A percentile compares a stretch with the other conserved stretches of the same genome.
phyloP scores from a whole-genome alignment of 139 green algal species.

The Auxenochlorella pyrenoidosa region DNA sequence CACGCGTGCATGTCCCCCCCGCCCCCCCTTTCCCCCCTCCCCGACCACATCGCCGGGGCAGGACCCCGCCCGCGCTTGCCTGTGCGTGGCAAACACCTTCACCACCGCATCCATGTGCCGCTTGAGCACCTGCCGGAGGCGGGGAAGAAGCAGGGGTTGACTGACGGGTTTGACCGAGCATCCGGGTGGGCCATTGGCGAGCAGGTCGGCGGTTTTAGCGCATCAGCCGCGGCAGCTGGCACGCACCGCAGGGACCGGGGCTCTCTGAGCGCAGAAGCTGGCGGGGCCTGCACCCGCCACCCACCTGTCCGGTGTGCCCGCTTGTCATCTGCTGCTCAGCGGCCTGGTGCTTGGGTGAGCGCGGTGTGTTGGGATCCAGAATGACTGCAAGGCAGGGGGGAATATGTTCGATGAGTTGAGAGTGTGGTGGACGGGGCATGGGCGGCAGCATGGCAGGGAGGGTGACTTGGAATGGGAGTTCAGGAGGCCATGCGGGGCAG shows the following conservation, averaged over 20 bases:
- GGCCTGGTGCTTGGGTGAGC: conserved; percentile 45
- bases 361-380: conserved; percentile 43
- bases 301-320: conserved; percentile 2
- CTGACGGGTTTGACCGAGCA: too few species aligned
- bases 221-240: too few species aligned
- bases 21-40: too few species aligned
- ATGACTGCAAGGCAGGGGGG: conserved; percentile 2
- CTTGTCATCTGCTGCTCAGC: conserved; percentile 25
- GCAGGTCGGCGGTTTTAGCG: neutral
- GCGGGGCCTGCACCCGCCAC: neutral
- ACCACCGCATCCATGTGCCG: conserved; percentile 66
- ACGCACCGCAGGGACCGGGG: too few species aligned
- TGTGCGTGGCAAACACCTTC: conserved; percentile 81
- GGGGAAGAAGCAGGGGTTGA: neutral
- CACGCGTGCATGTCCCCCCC: too few species aligned
- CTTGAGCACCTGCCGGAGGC: conserved; percentile 32
- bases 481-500: too few species aligned
- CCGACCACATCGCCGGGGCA: too few species aligned
- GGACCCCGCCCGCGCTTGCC: neutral
- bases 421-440: too few species aligned
- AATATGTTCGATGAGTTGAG: too few species aligned
- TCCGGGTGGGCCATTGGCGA: neutral
- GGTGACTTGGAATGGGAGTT: too few species aligned
- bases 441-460: too few species aligned
- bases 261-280: too few species aligned